Conservation (phyloP, 2,329 filamentous ascomycete species). For the Talaromyces marneffei region DNA sequence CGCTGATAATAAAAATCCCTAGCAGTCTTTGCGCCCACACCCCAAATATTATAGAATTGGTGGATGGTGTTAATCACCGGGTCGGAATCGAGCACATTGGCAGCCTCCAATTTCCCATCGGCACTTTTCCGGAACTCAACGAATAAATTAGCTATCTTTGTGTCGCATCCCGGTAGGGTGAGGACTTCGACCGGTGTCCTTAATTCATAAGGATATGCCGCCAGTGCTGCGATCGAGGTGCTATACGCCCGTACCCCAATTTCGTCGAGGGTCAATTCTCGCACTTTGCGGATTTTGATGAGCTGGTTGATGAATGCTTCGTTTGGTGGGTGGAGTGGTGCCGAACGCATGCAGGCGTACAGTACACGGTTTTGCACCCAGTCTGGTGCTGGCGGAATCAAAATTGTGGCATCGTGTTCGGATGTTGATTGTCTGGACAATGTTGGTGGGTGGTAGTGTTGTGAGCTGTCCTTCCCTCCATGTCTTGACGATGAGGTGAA, state of each 20-base stretch:
- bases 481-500: conserved; percentile 19
- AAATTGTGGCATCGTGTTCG: conserved; percentile 59
- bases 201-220: conserved; percentile 67
- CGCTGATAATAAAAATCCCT: conserved; percentile 70
- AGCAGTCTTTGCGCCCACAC: conserved; percentile 78
- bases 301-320: conserved; percentile 67
- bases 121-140: conserved; percentile 61
- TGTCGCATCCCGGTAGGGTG: conserved; percentile 69
- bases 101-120: conserved; percentile 57
- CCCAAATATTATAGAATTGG: conserved; percentile 80
- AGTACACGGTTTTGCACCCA: conserved; percentile 59
- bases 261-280: conserved; percentile 66
- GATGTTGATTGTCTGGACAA: conserved; percentile 68
- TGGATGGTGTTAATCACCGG: conserved; percentile 59
- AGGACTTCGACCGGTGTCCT: conserved; percentile 40
- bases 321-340: conserved; percentile 66
- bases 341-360: conserved; percentile 77
- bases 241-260: conserved; percentile 83
- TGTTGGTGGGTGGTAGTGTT: conserved; percentile 29
- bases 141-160: conserved; percentile 72
- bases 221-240: conserved; percentile 73
- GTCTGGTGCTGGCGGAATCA: conserved; percentile 62
- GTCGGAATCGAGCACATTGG: conserved; percentile 59
- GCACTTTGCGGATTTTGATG: conserved; percentile 64
- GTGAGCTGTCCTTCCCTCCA: conserved; percentile 13